Percentiles rank a stretch among this genome's conserved stretches.
These are phyloP conservation scores for Sclerotinia spermophila DNA, from an alignment of 2,329 filamentous ascomycete genomes.

Conservation along the genomic window DNA sequence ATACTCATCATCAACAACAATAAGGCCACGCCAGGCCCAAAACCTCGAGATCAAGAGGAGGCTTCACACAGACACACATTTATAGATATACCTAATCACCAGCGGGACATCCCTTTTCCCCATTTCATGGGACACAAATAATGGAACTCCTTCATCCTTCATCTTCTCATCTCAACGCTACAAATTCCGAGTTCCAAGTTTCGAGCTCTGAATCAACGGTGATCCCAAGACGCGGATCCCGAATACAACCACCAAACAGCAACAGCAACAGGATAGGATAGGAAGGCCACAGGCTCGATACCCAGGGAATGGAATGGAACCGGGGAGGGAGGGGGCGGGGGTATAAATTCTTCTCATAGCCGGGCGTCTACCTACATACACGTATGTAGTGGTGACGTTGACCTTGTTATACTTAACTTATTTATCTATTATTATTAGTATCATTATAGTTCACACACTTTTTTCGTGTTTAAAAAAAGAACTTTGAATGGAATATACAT, in stretches of 20 bases:
- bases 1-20: background rate
- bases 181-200: background rate
- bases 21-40: background rate
- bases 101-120: background rate
- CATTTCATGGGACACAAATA: background rate
- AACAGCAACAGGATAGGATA: background rate
- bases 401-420: background rate
- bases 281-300: background rate
- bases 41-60: background rate
- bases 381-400: background rate
- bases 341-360: background rate
- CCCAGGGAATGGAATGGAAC: background rate
- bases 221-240: too few species aligned
- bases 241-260: too few species aligned
- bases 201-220: too few species aligned
- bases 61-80: background rate
- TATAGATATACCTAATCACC: background rate
- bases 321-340: background rate
- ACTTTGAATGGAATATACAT: too few species aligned
- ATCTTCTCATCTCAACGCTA: background rate
- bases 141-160: background rate
- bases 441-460: background rate
- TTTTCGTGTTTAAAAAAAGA: too few species aligned
- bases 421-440: background rate
- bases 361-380: background rate